These are phyloP conservation scores for Starmerella kuoi DNA, from an alignment of 805 yeast genomes.

Conservation along the genomic window DNA sequence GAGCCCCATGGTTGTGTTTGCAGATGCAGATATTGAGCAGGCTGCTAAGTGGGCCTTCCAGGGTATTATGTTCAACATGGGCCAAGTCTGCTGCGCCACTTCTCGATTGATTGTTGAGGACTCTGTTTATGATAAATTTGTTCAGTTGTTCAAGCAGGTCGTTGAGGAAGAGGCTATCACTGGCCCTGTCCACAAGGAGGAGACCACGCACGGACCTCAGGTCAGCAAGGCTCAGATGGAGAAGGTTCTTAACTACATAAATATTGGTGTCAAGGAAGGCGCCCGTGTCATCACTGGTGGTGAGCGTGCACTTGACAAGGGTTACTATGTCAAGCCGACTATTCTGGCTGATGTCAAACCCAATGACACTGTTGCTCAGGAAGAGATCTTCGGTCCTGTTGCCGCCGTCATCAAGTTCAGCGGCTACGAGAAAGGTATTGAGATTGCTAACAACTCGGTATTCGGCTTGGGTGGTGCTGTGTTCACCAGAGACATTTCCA, in stretches of 20 bases:
- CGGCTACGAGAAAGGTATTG: constrained; percentile 69
- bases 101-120: constrained; percentile 86
- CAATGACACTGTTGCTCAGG: constrained; percentile 63
- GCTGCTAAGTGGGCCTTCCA: constrained; percentile 63
- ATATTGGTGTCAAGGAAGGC: constrained; percentile 71
- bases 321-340: constrained; percentile 50
- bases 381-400: constrained; percentile 93
- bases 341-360: constrained; percentile 71
- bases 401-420: constrained; percentile 71
- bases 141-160: constrained; percentile 45
- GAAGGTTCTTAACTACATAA: constrained; percentile 64
- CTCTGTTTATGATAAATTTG: constrained; percentile 63
- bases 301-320: constrained; percentile 52
- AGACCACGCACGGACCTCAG: constrained; percentile 83
- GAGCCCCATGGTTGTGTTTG: constrained; percentile 80
- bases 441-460: constrained; percentile 62
- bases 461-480: constrained; percentile 75
- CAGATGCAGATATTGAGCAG: constrained; percentile 67
- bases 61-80: constrained; percentile 88
- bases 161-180: constrained; percentile 40
- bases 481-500: constrained; percentile 63
- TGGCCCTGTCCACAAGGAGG: constrained; percentile 76
- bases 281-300: constrained; percentile 66
- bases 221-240: constrained; percentile 69
- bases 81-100: constrained; percentile 94